Conservation (phyloP, 345 rosid genomes). For the Gossypium turneri region DNA sequence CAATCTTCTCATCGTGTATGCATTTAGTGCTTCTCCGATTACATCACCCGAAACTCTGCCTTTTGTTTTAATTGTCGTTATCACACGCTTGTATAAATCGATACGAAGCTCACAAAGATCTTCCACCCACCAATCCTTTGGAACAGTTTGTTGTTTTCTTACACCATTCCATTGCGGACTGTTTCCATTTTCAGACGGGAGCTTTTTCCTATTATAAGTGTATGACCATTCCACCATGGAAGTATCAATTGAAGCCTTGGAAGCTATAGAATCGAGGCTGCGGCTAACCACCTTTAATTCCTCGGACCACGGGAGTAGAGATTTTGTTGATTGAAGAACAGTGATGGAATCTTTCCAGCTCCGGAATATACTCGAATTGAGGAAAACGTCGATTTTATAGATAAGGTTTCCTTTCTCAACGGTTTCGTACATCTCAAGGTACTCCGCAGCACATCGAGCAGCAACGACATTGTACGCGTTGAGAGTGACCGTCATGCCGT, state of each 20-base stretch:
- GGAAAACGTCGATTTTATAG: slow-evolving; percentile 70
- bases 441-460: slow-evolving; percentile 81
- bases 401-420: slow-evolving; percentile 65
- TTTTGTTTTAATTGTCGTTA: slow-evolving; percentile 45
- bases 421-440: slow-evolving; percentile 62
- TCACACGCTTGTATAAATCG: slow-evolving; percentile 50
- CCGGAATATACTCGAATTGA: slow-evolving; percentile 58
- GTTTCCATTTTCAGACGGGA: slow-evolving; percentile 42
- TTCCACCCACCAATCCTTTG: slow-evolving; percentile 87
- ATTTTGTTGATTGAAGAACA: slow-evolving; percentile 52
- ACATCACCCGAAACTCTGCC: slow-evolving; percentile 41
- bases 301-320: slow-evolving; percentile 45
- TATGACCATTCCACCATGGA: slow-evolving; percentile 76
- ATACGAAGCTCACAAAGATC: slow-evolving; percentile 70
- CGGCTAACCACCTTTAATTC: slow-evolving; percentile 56
- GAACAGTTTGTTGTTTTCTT: slow-evolving; percentile 51
- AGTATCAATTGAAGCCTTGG: slow-evolving; percentile 54
- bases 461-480: slow-evolving; percentile 84
- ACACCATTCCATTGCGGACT: slow-evolving; percentile 46
- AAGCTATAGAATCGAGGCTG: slow-evolving; percentile 63
- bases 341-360: slow-evolving; percentile 80
- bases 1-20: slow-evolving; percentile 55
- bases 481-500: slow-evolving; percentile 85
- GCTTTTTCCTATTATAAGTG: slow-evolving; percentile 65
- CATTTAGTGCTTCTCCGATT: slow-evolving; percentile 63